Evolutionary conservation across 441 rosid genomes (phyloP).

Genomic region (Francoa sonchifolia): DNA sequence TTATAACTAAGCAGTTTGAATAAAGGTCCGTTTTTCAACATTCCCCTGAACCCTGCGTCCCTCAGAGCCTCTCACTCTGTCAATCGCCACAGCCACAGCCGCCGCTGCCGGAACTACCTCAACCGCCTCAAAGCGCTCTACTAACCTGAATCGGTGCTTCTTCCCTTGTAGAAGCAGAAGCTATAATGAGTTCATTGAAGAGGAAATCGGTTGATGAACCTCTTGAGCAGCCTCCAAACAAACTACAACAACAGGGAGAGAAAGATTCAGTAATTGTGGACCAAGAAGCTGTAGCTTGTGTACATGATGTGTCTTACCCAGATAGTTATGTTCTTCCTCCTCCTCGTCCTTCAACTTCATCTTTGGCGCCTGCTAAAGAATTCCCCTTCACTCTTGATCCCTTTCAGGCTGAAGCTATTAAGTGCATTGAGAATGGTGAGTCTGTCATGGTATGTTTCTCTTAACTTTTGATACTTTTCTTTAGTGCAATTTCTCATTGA

Average conservation of each 20-base stretch:
- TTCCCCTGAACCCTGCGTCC: too few species aligned
- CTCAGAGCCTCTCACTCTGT: too few species aligned
- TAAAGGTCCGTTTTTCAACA: too few species aligned
- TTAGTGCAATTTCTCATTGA: too few species aligned
- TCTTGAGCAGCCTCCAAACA: conserved; percentile 25
- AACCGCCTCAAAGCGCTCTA: too few species aligned
- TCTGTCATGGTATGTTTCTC: conserved; percentile 67
- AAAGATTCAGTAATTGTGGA: conserved; percentile 15
- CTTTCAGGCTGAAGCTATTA: conserved; percentile 89
- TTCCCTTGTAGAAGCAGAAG: too few species aligned
- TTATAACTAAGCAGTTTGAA: too few species aligned
- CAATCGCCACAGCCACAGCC: too few species aligned
- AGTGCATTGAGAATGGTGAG: conserved; percentile 71
- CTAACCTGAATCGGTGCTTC: too few species aligned
- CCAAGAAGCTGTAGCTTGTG: conserved; percentile 47
- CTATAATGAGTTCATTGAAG: conserved; percentile 48
- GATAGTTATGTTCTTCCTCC: conserved; percentile 40
- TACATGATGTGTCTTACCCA: conserved; percentile 85
- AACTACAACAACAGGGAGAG: conserved; percentile 38
- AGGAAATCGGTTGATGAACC: conserved; percentile 38
- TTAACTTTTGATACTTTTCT: neutral
- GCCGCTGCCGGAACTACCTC: too few species aligned
- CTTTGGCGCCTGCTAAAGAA: conserved; percentile 57
- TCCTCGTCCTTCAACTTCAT: conserved; percentile 9
- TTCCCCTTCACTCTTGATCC: conserved; percentile 89